Conservation (phyloP, 108 stramenopile species). For the Fragilariopsis cylindrus region DNA sequence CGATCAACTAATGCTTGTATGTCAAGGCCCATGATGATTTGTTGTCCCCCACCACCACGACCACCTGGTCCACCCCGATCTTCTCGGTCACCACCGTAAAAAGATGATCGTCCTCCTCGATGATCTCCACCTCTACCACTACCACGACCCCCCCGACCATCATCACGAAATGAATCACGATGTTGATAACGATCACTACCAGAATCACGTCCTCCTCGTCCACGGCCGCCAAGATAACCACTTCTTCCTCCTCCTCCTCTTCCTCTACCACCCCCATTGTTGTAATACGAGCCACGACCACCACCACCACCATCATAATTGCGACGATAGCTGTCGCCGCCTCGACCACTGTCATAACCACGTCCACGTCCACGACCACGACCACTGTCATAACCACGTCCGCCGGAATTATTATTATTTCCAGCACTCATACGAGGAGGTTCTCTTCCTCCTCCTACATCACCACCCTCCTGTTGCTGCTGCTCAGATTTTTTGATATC, state of each 20-base stretch:
- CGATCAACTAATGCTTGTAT: constrained; percentile 65
- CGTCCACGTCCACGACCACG: constrained; percentile 3
- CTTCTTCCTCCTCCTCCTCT: constrained; percentile 3
- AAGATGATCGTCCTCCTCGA: constrained; percentile 10
- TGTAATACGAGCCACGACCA: constrained; percentile 3
- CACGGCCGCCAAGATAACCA: background rate
- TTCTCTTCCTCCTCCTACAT: background rate
- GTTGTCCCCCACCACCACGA: constrained; percentile 25
- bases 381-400: background rate
- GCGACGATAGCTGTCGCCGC: background rate
- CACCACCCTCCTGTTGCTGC: too few species aligned
- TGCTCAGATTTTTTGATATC: background rate
- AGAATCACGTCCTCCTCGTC: background rate
- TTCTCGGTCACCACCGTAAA: constrained; percentile 17
- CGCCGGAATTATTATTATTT: constrained; percentile 1
- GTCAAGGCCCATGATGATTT: constrained; percentile 46
- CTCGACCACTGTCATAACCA: constrained; percentile 2
- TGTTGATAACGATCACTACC: background rate
- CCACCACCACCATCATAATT: background rate
- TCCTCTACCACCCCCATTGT: constrained; percentile 10
- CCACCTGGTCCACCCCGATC: constrained; percentile 4
- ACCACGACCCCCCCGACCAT: constrained; percentile 1
- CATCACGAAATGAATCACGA: constrained; percentile 2
- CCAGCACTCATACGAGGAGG: background rate
- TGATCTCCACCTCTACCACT: background rate